Percentiles rank a stretch among this genome's conserved stretches.
Conservation (phyloP, 371 early-diverging fungal genomes). For the Lichtheimia corymbifera region DNA sequence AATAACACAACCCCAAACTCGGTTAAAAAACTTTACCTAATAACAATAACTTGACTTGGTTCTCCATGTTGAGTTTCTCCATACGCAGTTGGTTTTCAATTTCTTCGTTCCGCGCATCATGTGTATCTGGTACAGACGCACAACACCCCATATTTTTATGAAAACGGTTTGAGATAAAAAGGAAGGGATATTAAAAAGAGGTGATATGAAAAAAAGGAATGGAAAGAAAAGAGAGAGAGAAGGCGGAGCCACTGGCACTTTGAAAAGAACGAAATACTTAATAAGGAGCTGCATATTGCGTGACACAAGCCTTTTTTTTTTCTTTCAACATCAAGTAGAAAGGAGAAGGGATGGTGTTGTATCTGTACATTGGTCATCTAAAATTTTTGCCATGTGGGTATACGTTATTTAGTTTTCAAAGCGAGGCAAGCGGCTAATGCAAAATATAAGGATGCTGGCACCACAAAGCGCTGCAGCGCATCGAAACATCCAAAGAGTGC, state of each 20-base stretch:
- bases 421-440: conserved; percentile 12
- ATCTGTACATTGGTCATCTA: no score
- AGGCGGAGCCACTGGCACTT: background rate
- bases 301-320: conserved; percentile 1
- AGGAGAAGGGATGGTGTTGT: no score
- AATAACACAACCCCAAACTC: background rate
- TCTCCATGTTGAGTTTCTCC: conserved; percentile 75
- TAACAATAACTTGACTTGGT: conserved; percentile 94
- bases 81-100: conserved; percentile 87
- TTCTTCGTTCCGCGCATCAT: conserved; percentile 80
- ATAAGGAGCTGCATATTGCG: conserved; percentile 1
- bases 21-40: conserved; percentile 64
- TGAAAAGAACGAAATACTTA: conserved; percentile 1
- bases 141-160: conserved; percentile 85
- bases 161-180: background rate
- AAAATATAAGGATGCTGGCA: conserved; percentile 19
- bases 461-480: conserved; percentile 12
- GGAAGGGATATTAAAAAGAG: background rate
- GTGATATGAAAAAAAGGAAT: no score
- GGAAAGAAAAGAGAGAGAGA: conserved; percentile 4
- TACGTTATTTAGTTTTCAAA: background rate
- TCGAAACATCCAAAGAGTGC: conserved; percentile 26
- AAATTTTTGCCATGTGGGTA: no score
- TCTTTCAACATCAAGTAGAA: no score
- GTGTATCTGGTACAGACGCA: conserved; percentile 79